A percentile compares a stretch with the other conserved stretches of the same genome.
Conservation (phyloP, 2,329 filamentous ascomycete species). For the Sporothrix inflata region DNA sequence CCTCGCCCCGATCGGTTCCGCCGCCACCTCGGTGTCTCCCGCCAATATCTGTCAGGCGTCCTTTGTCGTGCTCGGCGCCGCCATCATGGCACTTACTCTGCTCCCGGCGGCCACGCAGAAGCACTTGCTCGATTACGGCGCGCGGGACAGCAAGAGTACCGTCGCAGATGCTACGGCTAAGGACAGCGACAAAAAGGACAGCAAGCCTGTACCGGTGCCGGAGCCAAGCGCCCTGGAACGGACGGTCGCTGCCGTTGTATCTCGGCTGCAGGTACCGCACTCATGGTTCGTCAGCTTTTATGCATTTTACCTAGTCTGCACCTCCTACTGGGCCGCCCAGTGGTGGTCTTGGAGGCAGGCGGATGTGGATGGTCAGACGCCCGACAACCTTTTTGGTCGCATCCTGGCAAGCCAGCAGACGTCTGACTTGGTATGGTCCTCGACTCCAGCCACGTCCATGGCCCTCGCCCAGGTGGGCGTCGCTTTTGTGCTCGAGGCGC, state of each 20-base stretch:
- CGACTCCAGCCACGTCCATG: conserved; percentile 50
- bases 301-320: conserved; percentile 67
- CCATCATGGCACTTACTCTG: conserved; percentile 48
- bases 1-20: background rate
- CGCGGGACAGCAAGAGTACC: conserved; percentile 43
- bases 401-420: conserved; percentile 19
- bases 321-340: conserved; percentile 74
- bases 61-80: conserved; percentile 49
- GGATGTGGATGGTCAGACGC: background rate
- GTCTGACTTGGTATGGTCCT: background rate
- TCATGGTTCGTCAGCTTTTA: conserved; percentile 92
- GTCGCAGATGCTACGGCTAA: background rate
- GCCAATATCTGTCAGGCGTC: conserved; percentile 50
- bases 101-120: conserved; percentile 51
- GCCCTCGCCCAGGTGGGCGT: conserved; percentile 64
- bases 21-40: conserved; percentile 32
- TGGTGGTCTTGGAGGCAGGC: conserved; percentile 45
- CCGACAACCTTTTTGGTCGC: conserved; percentile 24
- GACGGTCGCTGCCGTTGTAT: conserved; percentile 18
- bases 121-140: conserved; percentile 56
- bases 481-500: conserved; percentile 71
- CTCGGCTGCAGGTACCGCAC: conserved; percentile 60
- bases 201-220: background rate
- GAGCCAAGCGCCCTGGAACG: conserved; percentile 23
- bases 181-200: background rate